Evolutionary conservation across 2,329 filamentous ascomycete species (phyloP), one percentile per base, ranked within the genome.

Genomic region (Alternaria sp.): DNA sequence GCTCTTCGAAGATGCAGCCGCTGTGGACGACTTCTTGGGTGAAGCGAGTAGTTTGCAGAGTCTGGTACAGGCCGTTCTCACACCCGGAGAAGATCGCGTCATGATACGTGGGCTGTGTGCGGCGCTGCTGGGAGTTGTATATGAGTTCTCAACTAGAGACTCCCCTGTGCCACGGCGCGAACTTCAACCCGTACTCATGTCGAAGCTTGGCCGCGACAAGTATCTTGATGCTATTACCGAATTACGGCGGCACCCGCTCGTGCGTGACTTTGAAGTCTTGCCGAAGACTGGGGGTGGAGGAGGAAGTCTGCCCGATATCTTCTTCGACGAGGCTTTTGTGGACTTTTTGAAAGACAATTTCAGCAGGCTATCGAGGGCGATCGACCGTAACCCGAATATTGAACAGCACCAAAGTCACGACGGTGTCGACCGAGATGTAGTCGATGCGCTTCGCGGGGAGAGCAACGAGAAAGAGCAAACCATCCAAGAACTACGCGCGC

Each of bases 331-430:
- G 47, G 87, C 87, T 0, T 98, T 97, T 77, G 89, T 99, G 56
- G 92, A 97, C 61, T 97, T 98, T 71, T 87, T 97, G 71, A 97
- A 97, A 73, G 94, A 98, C 72, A 97, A 97, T 74, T 98, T 96
- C 75, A 94, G 91, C 71, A 90, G 94, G 8, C 81, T 97, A 59
- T 82, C 90, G 39, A 88, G 93, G 63, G 91, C 93, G 14, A 92
- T 99, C 69, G 95, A 99, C 78, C 89, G 94, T 62, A 92, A 97
- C 63, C 95, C 95, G 0, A 92, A 90, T 1, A 83, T 96, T 62
- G 95, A 99, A 75, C 89, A 96, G 26, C 90, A 93, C 0, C 84
- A 93, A 57, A 92, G 94, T 11, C 89, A 95, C 67, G 94, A 94
- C 71, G 94, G 94, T 4, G 91, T 99, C 38, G 97, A 96, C n/a